phyloP scores from a whole-genome alignment of 2,329 filamentous ascomycete genomes.

The Hypoxylon sp. region DNA sequence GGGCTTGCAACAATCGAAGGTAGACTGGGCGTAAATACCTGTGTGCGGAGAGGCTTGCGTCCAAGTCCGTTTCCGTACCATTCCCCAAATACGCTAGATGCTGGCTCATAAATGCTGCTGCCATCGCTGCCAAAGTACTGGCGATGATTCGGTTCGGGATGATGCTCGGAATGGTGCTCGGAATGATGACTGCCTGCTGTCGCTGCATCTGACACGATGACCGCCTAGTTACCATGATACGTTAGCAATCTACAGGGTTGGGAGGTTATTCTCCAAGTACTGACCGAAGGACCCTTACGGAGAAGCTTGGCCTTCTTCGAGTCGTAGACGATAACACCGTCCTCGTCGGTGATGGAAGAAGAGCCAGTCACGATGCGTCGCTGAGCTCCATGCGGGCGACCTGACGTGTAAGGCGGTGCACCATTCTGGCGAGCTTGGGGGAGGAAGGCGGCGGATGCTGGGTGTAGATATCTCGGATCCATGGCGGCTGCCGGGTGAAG shows the following conservation, averaged over 20 bases:
- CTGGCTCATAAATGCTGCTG: neutral
- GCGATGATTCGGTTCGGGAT: neutral
- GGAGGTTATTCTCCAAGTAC: neutral
- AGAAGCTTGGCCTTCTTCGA: constrained; percentile 6
- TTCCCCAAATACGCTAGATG: neutral
- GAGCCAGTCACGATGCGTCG: neutral
- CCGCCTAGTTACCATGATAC: constrained; percentile 3
- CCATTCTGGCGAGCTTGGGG: neutral
- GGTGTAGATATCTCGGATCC: neutral
- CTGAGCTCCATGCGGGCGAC: neutral
- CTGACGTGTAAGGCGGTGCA: neutral
- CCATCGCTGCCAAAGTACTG: neutral
- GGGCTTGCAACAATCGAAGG: neutral
- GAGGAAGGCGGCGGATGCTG: neutral
- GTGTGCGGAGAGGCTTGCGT: no score
- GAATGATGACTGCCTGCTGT: neutral
- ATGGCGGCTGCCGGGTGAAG: neutral
- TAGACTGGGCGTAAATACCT: neutral
- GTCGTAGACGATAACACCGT: constrained; percentile 13
- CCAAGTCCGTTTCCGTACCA: neutral
- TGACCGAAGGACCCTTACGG: neutral
- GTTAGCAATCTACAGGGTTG: neutral
- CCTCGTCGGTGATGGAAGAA: neutral
- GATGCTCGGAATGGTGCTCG: neutral
- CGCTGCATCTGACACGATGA: neutral